Percentiles rank a stretch among this genome's conserved stretches.
phyloP scores from a whole-genome alignment of 352 stramenopile genomes.

The Phytophthora sp. region DNA sequence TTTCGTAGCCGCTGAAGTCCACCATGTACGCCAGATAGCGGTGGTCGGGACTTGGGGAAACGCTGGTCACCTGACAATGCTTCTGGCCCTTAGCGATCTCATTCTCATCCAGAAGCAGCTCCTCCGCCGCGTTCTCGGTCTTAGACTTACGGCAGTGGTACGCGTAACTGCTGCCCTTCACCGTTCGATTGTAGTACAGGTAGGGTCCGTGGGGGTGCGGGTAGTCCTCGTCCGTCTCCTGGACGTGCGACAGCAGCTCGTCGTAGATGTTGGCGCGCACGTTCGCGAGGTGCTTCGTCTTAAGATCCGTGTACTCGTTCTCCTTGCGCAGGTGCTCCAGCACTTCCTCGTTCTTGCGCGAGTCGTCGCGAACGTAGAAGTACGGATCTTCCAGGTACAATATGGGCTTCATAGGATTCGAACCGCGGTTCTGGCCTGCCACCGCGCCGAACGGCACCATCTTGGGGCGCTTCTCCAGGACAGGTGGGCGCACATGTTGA shows the following conservation, averaged over 20 bases:
- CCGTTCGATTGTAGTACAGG: conserved; percentile 90
- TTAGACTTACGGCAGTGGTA: conserved; percentile 84
- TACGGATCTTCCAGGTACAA: conserved; percentile 93
- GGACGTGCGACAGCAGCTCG: conserved; percentile 92
- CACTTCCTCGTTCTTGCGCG: conserved; percentile 91
- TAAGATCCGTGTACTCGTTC: conserved; percentile 92
- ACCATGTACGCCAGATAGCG: conserved; percentile 94
- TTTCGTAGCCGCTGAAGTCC: conserved; percentile 95
- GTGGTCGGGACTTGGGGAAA: conserved; percentile 89
- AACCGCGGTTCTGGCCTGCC: conserved; percentile 78
- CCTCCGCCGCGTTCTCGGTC: conserved; percentile 73
- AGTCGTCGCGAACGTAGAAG: conserved; percentile 96
- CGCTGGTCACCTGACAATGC: conserved; percentile 81
- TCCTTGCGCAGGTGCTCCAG: conserved; percentile 92
- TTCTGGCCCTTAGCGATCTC: conserved; percentile 86
- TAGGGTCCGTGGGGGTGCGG: conserved; percentile 84
- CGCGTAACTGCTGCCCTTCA: conserved; percentile 85
- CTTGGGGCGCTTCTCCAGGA: conserved; percentile 73
- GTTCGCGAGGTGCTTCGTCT: conserved; percentile 87
- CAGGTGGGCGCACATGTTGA: conserved; percentile 50
- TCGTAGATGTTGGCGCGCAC: conserved; percentile 91
- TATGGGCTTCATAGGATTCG: conserved; percentile 90
- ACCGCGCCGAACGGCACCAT: conserved; percentile 87
- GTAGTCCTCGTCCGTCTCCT: conserved; percentile 88
- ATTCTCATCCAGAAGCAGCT: conserved; percentile 96